phyloP scores from a whole-genome alignment of 352 stramenopile species.

The Peronospora destructor region DNA sequence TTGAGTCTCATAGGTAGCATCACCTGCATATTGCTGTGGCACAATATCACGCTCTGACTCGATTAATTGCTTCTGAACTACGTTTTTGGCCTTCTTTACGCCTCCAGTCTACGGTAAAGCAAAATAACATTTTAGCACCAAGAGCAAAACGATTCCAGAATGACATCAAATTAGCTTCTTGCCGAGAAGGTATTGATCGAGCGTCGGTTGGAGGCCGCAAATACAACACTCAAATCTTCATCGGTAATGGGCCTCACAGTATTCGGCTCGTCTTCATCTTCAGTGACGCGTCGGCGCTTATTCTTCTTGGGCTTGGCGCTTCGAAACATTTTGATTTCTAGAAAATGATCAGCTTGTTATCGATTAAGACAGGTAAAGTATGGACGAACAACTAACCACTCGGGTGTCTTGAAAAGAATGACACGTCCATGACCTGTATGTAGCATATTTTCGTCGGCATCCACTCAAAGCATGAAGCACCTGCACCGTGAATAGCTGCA shows the following conservation, averaged over 20 bases:
- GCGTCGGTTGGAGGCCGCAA: constrained; percentile 3
- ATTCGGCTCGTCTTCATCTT: constrained; percentile 29
- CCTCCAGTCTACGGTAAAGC: constrained; percentile 34
- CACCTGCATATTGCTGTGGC: constrained; percentile 68
- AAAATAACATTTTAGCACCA: background rate
- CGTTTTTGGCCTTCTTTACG: constrained; percentile 52
- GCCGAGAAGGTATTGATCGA: constrained; percentile 18
- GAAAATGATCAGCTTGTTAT: constrained; percentile 2
- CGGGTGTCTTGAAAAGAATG: no score
- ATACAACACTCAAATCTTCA: constrained; percentile 9
- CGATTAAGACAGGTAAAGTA: constrained; percentile 5
- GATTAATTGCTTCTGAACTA: constrained; percentile 50
- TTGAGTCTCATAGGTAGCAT: constrained; percentile 78
- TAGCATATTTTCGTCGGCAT: no score
- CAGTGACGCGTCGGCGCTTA: constrained; percentile 37
- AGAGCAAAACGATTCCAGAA: background rate
- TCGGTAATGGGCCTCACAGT: background rate
- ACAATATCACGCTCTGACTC: constrained; percentile 72
- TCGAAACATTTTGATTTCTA: constrained; percentile 31
- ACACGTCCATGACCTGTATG: no score
- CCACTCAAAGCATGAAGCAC: no score
- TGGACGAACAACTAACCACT: no score
- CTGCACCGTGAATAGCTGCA: no score
- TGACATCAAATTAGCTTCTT: background rate
- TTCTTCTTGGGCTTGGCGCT: constrained; percentile 40